A percentile compares a stretch with the other conserved stretches of the same genome.
These are phyloP conservation scores for Hysterium pulicare DNA, from an alignment of 2,329 filamentous ascomycete species.

Conservation along the genomic window DNA sequence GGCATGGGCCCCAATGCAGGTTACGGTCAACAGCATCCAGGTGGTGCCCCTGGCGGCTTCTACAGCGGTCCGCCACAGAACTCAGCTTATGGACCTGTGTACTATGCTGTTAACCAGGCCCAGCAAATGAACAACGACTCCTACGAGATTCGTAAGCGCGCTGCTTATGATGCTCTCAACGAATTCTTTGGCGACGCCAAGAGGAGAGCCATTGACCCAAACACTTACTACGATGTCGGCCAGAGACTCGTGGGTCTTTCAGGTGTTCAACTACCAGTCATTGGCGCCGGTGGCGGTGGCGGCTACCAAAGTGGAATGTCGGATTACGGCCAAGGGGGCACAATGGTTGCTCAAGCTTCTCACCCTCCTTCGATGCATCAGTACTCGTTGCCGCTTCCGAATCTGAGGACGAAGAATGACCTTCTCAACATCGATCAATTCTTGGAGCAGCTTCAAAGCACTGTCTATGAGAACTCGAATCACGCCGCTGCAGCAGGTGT, in stretches of 20 bases:
- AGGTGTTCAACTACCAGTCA: constrained; percentile 54
- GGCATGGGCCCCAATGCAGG: constrained; percentile 32
- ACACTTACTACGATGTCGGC: constrained; percentile 86
- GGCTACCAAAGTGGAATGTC: constrained; percentile 41
- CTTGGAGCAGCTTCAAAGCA: constrained; percentile 92
- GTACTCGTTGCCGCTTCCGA: constrained; percentile 86
- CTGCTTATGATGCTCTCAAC: constrained; percentile 79
- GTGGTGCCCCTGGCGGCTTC: constrained; percentile 43
- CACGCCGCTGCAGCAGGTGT: constrained; percentile 76
- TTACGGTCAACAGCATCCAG: constrained; percentile 52
- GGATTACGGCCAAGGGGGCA: constrained; percentile 54
- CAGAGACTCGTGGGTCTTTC: constrained; percentile 82
- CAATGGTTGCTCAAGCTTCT: constrained; percentile 50
- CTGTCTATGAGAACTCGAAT: constrained; percentile 89
- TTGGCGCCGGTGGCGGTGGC: constrained; percentile 33
- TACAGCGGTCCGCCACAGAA: constrained; percentile 55
- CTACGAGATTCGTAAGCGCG: constrained; percentile 74
- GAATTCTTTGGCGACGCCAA: constrained; percentile 94
- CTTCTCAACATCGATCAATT: constrained; percentile 91
- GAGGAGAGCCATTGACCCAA: constrained; percentile 83
- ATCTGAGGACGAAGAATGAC: constrained; percentile 88
- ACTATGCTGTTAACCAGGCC: constrained; percentile 68
- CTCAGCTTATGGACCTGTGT: constrained; percentile 65
- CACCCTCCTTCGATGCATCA: constrained; percentile 65
- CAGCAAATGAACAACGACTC: constrained; percentile 65